phyloP scores from a whole-genome alignment of 1,139 yeast species.

The Lipomyces yarrowii region DNA sequence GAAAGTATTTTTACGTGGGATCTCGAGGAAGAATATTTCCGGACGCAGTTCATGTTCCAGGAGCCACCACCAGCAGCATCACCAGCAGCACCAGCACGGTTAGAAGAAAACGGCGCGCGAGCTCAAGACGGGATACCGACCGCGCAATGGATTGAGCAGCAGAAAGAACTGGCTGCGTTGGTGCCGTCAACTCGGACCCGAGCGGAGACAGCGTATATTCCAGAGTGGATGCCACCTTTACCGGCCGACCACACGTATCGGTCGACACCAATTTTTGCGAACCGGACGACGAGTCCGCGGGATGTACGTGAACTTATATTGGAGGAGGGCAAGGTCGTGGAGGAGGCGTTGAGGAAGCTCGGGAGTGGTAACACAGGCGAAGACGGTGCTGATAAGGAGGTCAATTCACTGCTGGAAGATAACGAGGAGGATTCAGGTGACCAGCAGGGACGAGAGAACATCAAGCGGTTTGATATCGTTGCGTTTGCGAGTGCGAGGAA shows the following conservation, averaged over 20 bases:
- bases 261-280: constrained; percentile 67
- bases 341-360: constrained; percentile 67
- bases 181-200: constrained; percentile 19
- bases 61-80: constrained; percentile 8
- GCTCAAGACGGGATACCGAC: neutral
- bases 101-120: constrained; percentile 2
- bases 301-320: constrained; percentile 69
- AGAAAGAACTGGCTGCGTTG: constrained; percentile 10
- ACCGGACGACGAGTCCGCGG: constrained; percentile 70
- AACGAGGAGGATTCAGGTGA: neutral
- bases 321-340: constrained; percentile 79
- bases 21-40: constrained; percentile 20
- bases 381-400: neutral
- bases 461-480: constrained; percentile 24
- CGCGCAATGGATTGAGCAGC: constrained; percentile 14
- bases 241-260: constrained; percentile 94
- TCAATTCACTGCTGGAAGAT: neutral
- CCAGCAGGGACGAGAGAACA: constrained; percentile 31
- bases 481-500: constrained; percentile 15
- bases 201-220: constrained; percentile 55
- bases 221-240: constrained; percentile 76
- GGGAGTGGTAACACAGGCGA: neutral
- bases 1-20: constrained; percentile 23
- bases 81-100: neutral
- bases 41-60: constrained; percentile 16